phyloP scores from a whole-genome alignment of 2,329 filamentous ascomycete genomes.

The Arthrinium phaeospermum region DNA sequence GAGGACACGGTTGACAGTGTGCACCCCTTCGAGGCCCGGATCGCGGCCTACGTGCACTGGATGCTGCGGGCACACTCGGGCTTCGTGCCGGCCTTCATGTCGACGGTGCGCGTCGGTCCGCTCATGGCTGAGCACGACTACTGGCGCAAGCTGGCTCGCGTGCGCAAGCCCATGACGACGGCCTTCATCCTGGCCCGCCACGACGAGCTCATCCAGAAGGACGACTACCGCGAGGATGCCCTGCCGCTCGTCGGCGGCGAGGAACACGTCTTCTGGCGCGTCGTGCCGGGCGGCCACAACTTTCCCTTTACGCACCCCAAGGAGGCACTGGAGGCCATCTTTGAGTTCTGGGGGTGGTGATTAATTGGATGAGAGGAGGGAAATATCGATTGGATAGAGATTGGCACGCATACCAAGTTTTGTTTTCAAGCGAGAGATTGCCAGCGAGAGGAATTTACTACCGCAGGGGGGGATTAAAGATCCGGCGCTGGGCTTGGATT shows the following conservation, averaged over 20 bases:
- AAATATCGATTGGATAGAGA: not conserved
- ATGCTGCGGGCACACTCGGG: conserved; percentile 61
- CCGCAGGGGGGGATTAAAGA: not conserved
- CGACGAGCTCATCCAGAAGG: conserved; percentile 59
- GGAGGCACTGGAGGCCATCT: conserved; percentile 52
- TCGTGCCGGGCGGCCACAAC: conserved; percentile 63
- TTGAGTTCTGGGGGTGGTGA: conserved; percentile 49
- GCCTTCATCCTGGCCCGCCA: conserved; percentile 57
- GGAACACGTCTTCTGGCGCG: conserved; percentile 54
- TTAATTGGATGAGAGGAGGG: not conserved
- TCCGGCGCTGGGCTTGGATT: not conserved
- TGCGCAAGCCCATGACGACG: conserved; percentile 49
- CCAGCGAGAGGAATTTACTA: not conserved
- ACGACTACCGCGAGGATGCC: conserved; percentile 55
- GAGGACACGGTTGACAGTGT: conserved; percentile 26
- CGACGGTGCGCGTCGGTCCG: conserved; percentile 59
- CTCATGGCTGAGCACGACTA: conserved; percentile 57
- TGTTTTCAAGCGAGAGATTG: not conserved
- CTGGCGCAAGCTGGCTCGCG: conserved; percentile 53
- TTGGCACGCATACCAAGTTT: not conserved
- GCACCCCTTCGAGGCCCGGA: conserved; percentile 48
- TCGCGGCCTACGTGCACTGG: conserved; percentile 62
- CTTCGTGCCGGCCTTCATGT: conserved; percentile 66
- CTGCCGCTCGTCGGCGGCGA: conserved; percentile 57
- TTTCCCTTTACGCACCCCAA: conserved; percentile 64